Base-by-base conservation (phyloP, 1,284 basidiomycete species). In the Puccinia brachypodii region DNA sequence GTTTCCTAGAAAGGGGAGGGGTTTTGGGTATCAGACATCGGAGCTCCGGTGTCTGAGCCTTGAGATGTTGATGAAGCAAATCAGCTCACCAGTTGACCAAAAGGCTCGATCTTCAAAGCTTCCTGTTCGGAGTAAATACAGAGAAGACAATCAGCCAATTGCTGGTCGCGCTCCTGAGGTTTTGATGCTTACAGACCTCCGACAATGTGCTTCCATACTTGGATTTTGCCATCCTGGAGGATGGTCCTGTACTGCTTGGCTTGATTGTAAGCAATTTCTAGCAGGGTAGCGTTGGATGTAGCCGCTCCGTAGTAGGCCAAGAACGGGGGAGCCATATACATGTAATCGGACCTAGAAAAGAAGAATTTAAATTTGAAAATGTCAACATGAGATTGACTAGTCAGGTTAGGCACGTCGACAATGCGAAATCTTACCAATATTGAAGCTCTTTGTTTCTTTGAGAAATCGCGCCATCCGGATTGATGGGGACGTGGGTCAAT, bases 181-280 rank as follows among this genome's bases (percentile, higher is more conserved):
- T 4, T 4, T 86, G 87, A 64, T 86, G 85, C 1, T 84, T 84
- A 25, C 92, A 92, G 4, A 91, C 85, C 0, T 89, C 85, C 62
- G 1, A 42, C 4, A 44, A 95, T 90, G 56, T 81, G 78, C 44
- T n/a, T 40, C 78, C 78, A 81, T 64, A 69, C 42, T 73, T 71
- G 22, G 36, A 33, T 38, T 22, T 72, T 74, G 28, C 33, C 16
- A 36, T 74, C 69, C 1, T 82, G 84, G 19, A 90, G 86, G 6
- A 84, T 85, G 0, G 89, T 87, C n/a, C 94, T 90, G 86, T 97
- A 96, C 0, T 94, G 88, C 64, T 88, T 88, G 83, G 93, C 91
- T 86, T 98, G 96, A 50, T 90, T 90, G 87, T 94, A 93, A 0
- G 94, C 92, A 78, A 91, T 89, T 42, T 88, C 86, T 9, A 96